Evolutionary conservation across 805 yeast species (phyloP), one percentile per base, ranked within the genome.

Genomic region (Zygosaccharomyces gambellarensis): DNA sequence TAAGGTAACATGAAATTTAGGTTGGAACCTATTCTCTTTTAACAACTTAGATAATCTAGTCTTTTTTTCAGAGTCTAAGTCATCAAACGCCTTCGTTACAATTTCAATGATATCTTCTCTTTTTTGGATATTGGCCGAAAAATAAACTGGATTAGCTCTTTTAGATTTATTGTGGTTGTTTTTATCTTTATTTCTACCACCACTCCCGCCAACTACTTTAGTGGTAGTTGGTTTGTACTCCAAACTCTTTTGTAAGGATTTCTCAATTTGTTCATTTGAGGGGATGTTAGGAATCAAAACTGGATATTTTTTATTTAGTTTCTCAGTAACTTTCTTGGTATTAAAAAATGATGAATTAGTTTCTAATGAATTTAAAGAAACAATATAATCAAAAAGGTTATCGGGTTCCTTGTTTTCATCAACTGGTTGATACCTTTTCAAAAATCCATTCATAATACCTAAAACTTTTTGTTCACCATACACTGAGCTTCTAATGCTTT

Each of bases 391-490:
- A 70, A 90, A 92, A 32, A 63, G 55, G 9, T 71, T 67, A 56
- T 90, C 97, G 0, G 96, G 95, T 3, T 61, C 64, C 11, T 53
- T 63, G 0, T 54, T 47, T 1, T 69, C 50, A 50, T 78, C 69
- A 2, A 87, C 74, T 0, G 81, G 79, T 61, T 88, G 87, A 59
- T 83, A 87, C 49, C 94, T 70, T 4, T 73, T 72, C 42, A 87
- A 71, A 60, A 92, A 90, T 0, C 90, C 89, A 28, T 71, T 70
- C 87, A 92, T 81, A 29, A 94, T 83, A 19, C 74, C 76, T 30
- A 72, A 67, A 0, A 87, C 82, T 45, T 75, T 71, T 14, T 67
- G 65, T 4, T 71, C 71, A 8, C 83, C 81, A 48, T 77, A 74
- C 3, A 67, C 60, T 0, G 60, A 64, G 4, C 72, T 74, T 55